Evolutionary conservation across 495 filamentous ascomycete species (phyloP).

Genomic region (Clohesyomyces aquaticus): DNA sequence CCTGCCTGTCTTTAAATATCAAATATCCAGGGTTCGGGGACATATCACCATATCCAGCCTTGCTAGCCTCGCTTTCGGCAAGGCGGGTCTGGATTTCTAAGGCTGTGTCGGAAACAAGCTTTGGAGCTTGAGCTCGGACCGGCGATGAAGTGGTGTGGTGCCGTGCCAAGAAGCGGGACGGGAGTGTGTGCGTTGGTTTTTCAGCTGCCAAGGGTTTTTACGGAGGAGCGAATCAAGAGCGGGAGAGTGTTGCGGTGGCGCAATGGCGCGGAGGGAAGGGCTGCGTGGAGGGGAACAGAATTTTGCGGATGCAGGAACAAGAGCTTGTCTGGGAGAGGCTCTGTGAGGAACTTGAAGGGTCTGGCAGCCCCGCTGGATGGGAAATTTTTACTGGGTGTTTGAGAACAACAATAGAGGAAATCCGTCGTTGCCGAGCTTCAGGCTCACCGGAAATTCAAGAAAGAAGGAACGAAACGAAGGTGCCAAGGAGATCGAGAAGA

Average conservation of each 20-base stretch:
- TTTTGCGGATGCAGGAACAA: not conserved
- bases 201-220: slow-evolving; percentile 10
- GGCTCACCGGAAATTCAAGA: too few species aligned
- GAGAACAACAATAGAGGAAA: not conserved
- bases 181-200: too few species aligned
- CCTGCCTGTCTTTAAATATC: slow-evolving; percentile 1
- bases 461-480: not conserved
- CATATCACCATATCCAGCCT: not conserved
- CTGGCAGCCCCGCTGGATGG: too few species aligned
- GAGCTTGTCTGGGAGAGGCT: too few species aligned
- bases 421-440: too few species aligned
- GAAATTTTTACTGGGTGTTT: too few species aligned
- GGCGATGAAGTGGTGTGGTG: not conserved
- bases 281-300: not conserved
- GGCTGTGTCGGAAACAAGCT: slow-evolving; percentile 2
- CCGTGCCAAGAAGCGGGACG: slow-evolving; percentile 12
- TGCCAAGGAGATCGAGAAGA: not conserved
- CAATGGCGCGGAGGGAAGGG: not conserved
- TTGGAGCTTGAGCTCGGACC: not conserved
- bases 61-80: not conserved
- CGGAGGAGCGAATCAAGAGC: not conserved
- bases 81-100: not conserved
- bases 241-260: not conserved
- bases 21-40: not conserved
- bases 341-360: too few species aligned